Base-by-base conservation (phyloP, 1,139 yeast genomes). In the Nakaseomyces delphensis region DNA sequence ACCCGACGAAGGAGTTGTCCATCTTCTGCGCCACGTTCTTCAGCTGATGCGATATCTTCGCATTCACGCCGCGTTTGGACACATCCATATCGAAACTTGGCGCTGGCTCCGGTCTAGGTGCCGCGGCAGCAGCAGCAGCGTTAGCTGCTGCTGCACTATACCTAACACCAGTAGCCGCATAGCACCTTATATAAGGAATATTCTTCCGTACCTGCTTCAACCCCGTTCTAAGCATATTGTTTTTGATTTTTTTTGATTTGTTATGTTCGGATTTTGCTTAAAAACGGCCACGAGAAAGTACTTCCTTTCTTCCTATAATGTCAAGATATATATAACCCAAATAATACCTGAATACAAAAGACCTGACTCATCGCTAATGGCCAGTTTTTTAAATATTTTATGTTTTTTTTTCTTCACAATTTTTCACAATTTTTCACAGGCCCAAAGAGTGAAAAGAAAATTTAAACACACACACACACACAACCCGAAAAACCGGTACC, bases 1-100 rank as follows among this genome's bases (percentile, higher is more conserved):
- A 76, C 10, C 98, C 98, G 48, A 91, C 85, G 59, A 89, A 81
- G 14, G 95, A 82, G 58, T 82, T 87, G 60, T 85, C 95, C 84
- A 77, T 76, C 42, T 36, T 42, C 36, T 41, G 46, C 31, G 38
- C 45, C 36, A 15, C 40, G 37, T 43, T 36, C 36, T 40, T 45
- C 36, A 33, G 45, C 38, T 45, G 47, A 33, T 40, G 27, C 7
- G 6, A 7, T 4, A 33, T 28, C 20, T 27, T 43, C 33, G 35
- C 46, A 18, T 20, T 38, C 25, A 36, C 23, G 20, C 18, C 33
- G 29, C 7, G 36, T 11, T n/a, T 36, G 10, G 15, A 16, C 24
- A 14, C 39, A 14, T 15, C 60, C 21, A 57, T 53, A 54, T 69
- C 65, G 54, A 70, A 70, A 43, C 70, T 62, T n/a, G 77, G 77